Conservation (phyloP, 176 grass and related monocot species). For the Avena atlantica region DNA sequence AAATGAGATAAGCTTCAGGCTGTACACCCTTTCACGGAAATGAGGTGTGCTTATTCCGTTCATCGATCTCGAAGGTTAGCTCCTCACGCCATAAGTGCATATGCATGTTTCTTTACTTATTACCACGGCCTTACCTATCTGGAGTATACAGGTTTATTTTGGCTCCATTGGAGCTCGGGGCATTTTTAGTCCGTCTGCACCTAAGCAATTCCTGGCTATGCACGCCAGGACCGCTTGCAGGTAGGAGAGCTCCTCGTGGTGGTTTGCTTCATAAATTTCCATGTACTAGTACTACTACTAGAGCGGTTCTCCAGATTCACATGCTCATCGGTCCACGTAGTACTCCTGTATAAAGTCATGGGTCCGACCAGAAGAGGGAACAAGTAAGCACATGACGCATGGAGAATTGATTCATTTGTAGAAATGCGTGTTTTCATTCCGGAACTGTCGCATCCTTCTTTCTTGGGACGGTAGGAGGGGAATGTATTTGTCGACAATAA, state of each 20-base stretch:
- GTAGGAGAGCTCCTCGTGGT: neutral
- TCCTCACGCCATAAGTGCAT: neutral
- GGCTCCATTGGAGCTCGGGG: neutral
- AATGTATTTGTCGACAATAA: neutral
- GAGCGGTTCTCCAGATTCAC: constrained; percentile 4
- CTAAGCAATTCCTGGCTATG: neutral
- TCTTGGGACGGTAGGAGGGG: neutral
- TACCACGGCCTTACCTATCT: neutral
- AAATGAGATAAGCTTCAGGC: neutral
- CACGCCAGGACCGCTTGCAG: neutral
- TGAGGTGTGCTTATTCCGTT: neutral
- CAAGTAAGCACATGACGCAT: neutral
- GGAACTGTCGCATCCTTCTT: neutral
- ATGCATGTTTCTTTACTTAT: too few relatives aligned
- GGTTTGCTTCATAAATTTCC: neutral
- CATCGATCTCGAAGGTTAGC: neutral
- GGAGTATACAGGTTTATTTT: neutral
- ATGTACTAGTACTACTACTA: neutral
- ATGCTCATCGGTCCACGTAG: neutral
- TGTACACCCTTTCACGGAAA: neutral
- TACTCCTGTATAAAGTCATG: neutral
- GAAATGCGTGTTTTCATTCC: neutral
- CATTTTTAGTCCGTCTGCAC: neutral
- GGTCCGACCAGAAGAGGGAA: neutral
- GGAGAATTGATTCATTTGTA: neutral